Percentiles rank a stretch among this genome's conserved stretches.
These are phyloP conservation scores for Avena atlantica DNA, from an alignment of 176 grass and related monocot genomes.

Conservation along the genomic window DNA sequence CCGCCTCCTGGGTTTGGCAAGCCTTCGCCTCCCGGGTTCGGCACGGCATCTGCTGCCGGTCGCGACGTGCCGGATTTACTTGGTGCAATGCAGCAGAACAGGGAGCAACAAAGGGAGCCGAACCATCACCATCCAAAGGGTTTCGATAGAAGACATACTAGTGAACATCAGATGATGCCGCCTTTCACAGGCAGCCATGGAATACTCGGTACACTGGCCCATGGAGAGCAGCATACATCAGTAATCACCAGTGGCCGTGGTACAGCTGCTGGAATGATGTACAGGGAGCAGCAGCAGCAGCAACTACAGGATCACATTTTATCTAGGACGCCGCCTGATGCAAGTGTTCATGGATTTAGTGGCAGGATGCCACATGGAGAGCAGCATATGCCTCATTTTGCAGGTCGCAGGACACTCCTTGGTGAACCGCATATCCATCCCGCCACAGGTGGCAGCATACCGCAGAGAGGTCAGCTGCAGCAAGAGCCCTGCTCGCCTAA, in stretches of 20 bases:
- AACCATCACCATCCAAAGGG: conserved; percentile 19
- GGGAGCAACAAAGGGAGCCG: conserved; percentile 19
- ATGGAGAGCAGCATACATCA: conserved; percentile 1
- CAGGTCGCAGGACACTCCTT: conserved; percentile 2
- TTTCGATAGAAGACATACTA: conserved; percentile 29
- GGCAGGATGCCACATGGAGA: conserved; percentile 35
- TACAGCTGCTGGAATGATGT: conserved; percentile 19
- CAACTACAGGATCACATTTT: conserved; percentile 36
- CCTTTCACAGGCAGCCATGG: conserved; percentile 5
- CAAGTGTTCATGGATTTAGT: conserved; percentile 10
- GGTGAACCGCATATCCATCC: conserved; percentile 33
- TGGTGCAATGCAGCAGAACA: conserved; percentile 28
- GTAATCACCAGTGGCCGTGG: conserved; percentile 7
- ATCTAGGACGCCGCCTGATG: conserved; percentile 32
- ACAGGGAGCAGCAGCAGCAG: conserved; percentile 41
- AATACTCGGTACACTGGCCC: background rate
- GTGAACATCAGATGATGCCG: background rate
- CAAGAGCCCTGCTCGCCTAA: background rate
- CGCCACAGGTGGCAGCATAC: background rate
- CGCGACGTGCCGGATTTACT: conserved; percentile 16
- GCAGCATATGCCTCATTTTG: conserved; percentile 25
- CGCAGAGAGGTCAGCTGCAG: background rate
- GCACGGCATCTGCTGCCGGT: conserved; percentile 2
- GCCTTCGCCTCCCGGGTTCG: conserved; percentile 54
- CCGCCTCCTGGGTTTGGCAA: conserved; percentile 63